Evolutionary conservation across 139 green algal genomes (phyloP), one percentile per base, ranked within the genome.

Genomic region (Auxenochlorella pyrenoidosa): DNA sequence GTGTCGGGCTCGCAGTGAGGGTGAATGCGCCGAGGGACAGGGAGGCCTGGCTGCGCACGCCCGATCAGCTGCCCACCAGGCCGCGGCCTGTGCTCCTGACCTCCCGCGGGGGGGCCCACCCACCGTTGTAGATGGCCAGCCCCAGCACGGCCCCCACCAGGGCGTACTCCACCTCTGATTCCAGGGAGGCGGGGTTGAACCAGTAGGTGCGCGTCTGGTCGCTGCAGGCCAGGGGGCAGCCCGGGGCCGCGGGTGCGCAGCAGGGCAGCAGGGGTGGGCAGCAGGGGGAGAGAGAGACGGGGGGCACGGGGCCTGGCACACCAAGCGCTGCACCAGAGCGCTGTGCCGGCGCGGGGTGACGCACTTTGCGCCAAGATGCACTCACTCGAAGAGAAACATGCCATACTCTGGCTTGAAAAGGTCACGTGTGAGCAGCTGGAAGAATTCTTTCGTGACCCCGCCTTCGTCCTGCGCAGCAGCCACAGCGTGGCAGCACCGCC

Each of bases 71-170:
- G n/a, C n/a, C n/a, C n/a, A n/a, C n/a, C n/a, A n/a, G n/a, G n/a
- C n/a, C n/a, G n/a, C n/a, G n/a, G n/a, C n/a, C n/a, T n/a, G n/a
- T n/a, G n/a, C n/a, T n/a, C n/a, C n/a, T n/a, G n/a, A n/a, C n/a
- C n/a, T n/a, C n/a, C n/a, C n/a, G n/a, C n/a, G n/a, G n/a, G n/a
- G n/a, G n/a, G n/a, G n/a, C n/a, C n/a, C 5, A 95, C 89, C 96
- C 91, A 70, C 79, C 87, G 90, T 99, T 99, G 95, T 98, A 99
- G 77, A 98, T 97, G 36, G 97, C 97, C 18, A 99, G 93, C 81
- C 94, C 96, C 65, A 99, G 91, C 58, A 98, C 86, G 15, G 94
- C 95, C 41, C 96, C 96, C 32, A 99, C 92, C 36, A 99, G 93
- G 86, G 97, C 93, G 82, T 96, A 98, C 91, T 98, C 95, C 24